These are phyloP conservation scores for Penicillium salamii DNA, from an alignment of 495 filamentous ascomycete species.

Conservation along the genomic window DNA sequence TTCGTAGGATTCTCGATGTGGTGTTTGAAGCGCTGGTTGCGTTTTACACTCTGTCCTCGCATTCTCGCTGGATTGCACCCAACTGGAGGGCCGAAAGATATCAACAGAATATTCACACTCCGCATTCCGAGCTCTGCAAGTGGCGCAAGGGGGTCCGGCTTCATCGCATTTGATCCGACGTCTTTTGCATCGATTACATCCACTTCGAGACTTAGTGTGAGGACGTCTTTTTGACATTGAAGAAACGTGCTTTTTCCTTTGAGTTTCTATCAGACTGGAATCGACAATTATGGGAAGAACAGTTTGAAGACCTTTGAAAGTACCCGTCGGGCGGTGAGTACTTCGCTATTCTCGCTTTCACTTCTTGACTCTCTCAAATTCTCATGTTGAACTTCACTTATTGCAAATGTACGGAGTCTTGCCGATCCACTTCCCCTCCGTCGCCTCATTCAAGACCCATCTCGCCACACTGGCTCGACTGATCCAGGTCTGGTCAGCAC, in stretches of 20 bases:
- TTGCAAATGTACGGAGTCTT: constrained; percentile 9
- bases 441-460: constrained; percentile 3
- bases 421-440: constrained; percentile 1
- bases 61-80: background rate
- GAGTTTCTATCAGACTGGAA: no score
- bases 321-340: background rate
- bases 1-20: background rate
- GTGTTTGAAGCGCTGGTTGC: background rate
- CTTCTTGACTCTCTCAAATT: no score
- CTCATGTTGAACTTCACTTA: background rate
- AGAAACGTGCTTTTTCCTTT: no score
- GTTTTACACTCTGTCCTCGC: no score
- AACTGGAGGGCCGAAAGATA: background rate
- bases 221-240: constrained; percentile 19
- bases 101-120: constrained; percentile 7
- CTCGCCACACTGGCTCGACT: background rate
- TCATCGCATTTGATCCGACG: constrained; percentile 26
- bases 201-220: constrained; percentile 18
- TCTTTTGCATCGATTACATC: constrained; percentile 20
- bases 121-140: constrained; percentile 10
- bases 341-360: no score
- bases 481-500: background rate
- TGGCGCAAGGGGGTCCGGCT: constrained; percentile 11
- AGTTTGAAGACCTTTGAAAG: no score
- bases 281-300: no score